phyloP scores from a whole-genome alignment of 2,329 filamentous ascomycete species.

The Neonectria ditissima region DNA sequence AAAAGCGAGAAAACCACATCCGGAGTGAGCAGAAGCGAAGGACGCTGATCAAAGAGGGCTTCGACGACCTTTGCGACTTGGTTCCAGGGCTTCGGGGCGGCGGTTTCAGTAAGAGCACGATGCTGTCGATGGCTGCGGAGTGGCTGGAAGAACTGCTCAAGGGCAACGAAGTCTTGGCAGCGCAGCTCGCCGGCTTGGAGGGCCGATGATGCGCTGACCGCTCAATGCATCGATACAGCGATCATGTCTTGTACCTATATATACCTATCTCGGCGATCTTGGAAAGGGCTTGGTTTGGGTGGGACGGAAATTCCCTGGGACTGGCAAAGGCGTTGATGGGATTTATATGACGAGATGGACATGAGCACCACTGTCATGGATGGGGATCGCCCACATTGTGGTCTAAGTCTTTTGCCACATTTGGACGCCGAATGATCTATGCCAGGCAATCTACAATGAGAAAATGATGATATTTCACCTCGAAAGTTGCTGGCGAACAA shows the following conservation, averaged over 20 bases:
- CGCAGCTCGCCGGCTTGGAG: conserved; percentile 60
- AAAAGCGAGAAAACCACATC: conserved; percentile 89
- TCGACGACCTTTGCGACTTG: conserved; percentile 81
- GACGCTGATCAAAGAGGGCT: conserved; percentile 84
- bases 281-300: conserved; percentile 30
- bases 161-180: conserved; percentile 72
- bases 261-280: conserved; percentile 30
- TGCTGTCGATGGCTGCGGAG: conserved; percentile 79
- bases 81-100: conserved; percentile 81
- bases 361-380: conserved; percentile 22
- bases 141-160: conserved; percentile 80
- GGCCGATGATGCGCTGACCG: conserved; percentile 31
- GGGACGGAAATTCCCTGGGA: conserved; percentile 30
- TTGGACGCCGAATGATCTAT: too few relatives aligned
- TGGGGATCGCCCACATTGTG: neutral
- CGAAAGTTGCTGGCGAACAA: too few relatives aligned
- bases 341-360: conserved; percentile 25
- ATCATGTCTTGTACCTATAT: conserved; percentile 25
- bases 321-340: conserved; percentile 40
- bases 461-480: too few relatives aligned
- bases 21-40: conserved; percentile 88
- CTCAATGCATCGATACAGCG: conserved; percentile 1
- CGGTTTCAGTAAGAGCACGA: conserved; percentile 85
- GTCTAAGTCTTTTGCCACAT: too few relatives aligned
- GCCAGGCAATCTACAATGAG: too few relatives aligned